Evolutionary conservation across 495 filamentous ascomycete species (phyloP), one percentile per base, ranked within the genome.

Genomic region (Oidiodendron maius): DNA sequence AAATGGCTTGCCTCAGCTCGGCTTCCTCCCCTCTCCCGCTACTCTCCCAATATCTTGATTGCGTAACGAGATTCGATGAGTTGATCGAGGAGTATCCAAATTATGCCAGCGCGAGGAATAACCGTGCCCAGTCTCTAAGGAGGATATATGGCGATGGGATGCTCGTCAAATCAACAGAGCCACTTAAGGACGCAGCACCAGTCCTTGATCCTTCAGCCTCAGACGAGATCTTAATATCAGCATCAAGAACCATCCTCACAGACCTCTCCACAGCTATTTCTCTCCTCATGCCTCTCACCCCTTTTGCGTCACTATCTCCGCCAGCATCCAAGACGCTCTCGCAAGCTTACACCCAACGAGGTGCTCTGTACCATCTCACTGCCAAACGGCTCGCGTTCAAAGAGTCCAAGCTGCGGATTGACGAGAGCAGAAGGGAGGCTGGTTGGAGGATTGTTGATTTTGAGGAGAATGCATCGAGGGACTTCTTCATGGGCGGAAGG

Each of bases 51-150:
- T 77, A 77, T 45, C 65, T 61, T 10, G 43, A 60, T 26, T 66
- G 66, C 38, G 57, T 76, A 40, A 53, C 59, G 9, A 59, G 46
- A 6, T 68, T 93, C 5, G 68, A 70, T 16, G 48, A 62, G 8
- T 64, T 94, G 1, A 74, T 89, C 26, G 51, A 53, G 2, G 55
- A 75, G 15, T 57, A 83, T 41, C 87, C 84, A 1, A 65, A 64
- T 5, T 94, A 93, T 56, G 86, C 88, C 1, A 81, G 82, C 38
- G 84, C 79, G 0, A 78, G 80, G 51, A 84, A 84, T 51, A 95
- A 95, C 61, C 74, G 86, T 36, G 88, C 86, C 3, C 88, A 93
- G 53, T 75, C 81, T 12, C 54, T 80, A 0, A 74, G 89, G 4
- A 66, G 86, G 47, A n/a, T n/a, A n/a, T n/a, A n/a, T n/a, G n/a